These are phyloP conservation scores for Phylloporus rhodoxanthus DNA, from an alignment of 768 basidiomycete genomes.

Conservation along the genomic window DNA sequence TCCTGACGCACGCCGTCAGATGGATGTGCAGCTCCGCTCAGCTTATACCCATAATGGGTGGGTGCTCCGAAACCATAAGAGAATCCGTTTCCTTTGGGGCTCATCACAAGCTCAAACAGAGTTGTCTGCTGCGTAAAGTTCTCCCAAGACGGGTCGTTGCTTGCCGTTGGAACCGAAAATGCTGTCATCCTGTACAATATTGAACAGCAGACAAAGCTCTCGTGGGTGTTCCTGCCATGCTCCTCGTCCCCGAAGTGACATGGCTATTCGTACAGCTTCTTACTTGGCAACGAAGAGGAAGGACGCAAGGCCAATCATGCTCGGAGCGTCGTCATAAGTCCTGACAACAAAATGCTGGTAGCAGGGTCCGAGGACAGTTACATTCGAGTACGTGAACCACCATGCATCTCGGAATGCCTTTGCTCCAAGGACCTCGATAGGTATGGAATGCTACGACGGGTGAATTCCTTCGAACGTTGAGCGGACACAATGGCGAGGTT, in stretches of 20 bases:
- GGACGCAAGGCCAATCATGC: constrained; percentile 24
- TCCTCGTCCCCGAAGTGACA: not conserved
- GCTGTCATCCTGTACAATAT: constrained; percentile 28
- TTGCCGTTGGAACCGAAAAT: constrained; percentile 31
- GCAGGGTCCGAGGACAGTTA: constrained; percentile 33
- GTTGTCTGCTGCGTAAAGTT: constrained; percentile 31
- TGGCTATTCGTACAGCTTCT: constrained; percentile 15
- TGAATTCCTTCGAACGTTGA: constrained; percentile 26
- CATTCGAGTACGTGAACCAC: constrained; percentile 24
- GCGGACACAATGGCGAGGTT: constrained; percentile 31
- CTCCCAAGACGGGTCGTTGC: constrained; percentile 27
- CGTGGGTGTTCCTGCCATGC: constrained; percentile 13
- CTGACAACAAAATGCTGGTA: constrained; percentile 26
- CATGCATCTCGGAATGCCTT: not conserved
- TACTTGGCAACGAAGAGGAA: constrained; percentile 22
- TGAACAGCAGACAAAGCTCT: constrained; percentile 22
- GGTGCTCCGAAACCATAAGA: constrained; percentile 17
- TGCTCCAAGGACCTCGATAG: constrained; percentile 12
- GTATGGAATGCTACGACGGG: constrained; percentile 24
- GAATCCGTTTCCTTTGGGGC: constrained; percentile 5
- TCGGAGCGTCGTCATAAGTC: constrained; percentile 30
- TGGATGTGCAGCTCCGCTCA: constrained; percentile 57
- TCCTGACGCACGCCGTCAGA: constrained; percentile 40
- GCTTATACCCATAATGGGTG: constrained; percentile 81
- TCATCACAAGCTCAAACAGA: constrained; percentile 14